Evolutionary conservation across 2,329 filamentous ascomycete genomes (phyloP).

Genomic region (Cadophora gregata): DNA sequence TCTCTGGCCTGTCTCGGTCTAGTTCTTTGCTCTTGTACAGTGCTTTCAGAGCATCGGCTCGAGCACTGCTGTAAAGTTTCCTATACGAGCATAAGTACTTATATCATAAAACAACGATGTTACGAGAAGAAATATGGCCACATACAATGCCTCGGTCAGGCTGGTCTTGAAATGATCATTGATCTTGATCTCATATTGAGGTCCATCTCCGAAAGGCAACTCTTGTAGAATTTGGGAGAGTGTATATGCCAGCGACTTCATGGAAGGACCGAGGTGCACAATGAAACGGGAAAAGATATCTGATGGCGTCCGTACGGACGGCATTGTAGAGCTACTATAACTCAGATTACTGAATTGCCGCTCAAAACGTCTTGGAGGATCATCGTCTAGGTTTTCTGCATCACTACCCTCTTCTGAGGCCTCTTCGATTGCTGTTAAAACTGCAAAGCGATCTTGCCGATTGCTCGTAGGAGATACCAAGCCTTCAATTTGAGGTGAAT

Average conservation of each 20-base stretch:
- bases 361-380: conserved; percentile 23
- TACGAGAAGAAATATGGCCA: not conserved
- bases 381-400: conserved; percentile 47
- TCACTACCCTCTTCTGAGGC: conserved; percentile 61
- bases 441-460: conserved; percentile 52
- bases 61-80: conserved; percentile 76
- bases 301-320: conserved; percentile 64
- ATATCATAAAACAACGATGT: not conserved
- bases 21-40: conserved; percentile 83
- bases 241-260: conserved; percentile 94
- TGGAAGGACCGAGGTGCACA: conserved; percentile 84
- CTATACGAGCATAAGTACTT: conserved; percentile 25
- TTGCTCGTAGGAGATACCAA: not conserved
- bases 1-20: conserved; percentile 69
- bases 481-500: conserved; percentile 22
- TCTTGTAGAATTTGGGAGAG: conserved; percentile 88
- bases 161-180: conserved; percentile 83
- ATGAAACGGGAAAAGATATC: conserved; percentile 96
- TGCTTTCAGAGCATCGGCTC: conserved; percentile 75
- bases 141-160: conserved; percentile 74
- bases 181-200: conserved; percentile 71
- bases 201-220: conserved; percentile 76
- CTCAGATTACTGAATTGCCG: conserved; percentile 35
- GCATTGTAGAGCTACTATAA: conserved; percentile 38
- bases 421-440: conserved; percentile 68